Base-by-base conservation (phyloP, 1,284 basidiomycete species). In the Cryptococcus jaspeensis region DNA sequence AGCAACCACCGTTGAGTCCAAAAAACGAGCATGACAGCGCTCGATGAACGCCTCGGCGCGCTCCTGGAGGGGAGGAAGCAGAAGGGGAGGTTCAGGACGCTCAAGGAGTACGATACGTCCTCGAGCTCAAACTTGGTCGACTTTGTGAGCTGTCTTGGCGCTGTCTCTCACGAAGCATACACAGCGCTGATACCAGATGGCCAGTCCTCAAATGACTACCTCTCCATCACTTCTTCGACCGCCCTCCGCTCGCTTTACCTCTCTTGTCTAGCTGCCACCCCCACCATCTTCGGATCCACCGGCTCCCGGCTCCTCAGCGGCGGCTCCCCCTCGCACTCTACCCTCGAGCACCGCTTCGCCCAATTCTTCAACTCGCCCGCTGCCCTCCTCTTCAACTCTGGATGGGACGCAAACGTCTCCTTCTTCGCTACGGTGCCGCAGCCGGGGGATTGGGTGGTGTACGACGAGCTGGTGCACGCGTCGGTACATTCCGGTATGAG, bases 391-490 rank as follows among this genome's bases (percentile, higher is more conserved):
- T 97, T 96, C 84, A 95, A 93, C 75, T 92, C 90, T 0, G 95
- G 94, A 0, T 97, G 88, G 76, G 93, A 97, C 75, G 93, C 95
- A 16, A 98, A 98, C 70, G 88, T 87, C 2, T 89, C 88, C 0
- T 85, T 97, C 73, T 94, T 96, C 79, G 82, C 89, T 0, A 84
- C 85, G 41, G 78, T 97, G 0, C 92, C 93, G 0, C 90, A 92
- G 64, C 75, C 81, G 0, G 84, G 84, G 12, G 95, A 99, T 70
- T 83, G 84, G 48, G 77, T 97, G 40, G 78, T 97, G 12, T 88
- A 87, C 71, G 94, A 99, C 73, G 89, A 88, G 66, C 85, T 91
- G 59, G 87, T 97, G 40, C 95, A 98, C 70, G 95, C 94, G 0
- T 88, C 86, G 2, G 90, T 94, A 18, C 91, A 95, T 76, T 92